A percentile compares a stretch with the other conserved stretches of the same genome.
Conservation (phyloP, 2,329 filamentous ascomycete species). For the Diplodia scrobiculata region DNA sequence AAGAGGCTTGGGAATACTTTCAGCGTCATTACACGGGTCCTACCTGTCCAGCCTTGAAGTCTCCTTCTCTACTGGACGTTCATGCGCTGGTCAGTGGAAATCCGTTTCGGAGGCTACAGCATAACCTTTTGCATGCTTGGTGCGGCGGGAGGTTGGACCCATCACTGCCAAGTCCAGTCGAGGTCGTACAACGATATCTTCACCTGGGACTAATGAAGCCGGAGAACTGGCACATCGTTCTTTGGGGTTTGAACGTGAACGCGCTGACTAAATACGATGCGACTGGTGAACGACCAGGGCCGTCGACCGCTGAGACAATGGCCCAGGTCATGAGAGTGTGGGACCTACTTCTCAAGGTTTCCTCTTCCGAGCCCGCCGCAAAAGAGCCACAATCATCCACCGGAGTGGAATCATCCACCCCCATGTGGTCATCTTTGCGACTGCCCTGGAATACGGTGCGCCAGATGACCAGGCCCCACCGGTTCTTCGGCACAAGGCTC, state of each 20-base stretch:
- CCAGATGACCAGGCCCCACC: not conserved
- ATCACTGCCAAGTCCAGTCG: conserved; percentile 34
- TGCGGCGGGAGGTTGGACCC: conserved; percentile 30
- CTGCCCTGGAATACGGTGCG: not conserved
- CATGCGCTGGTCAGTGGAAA: conserved; percentile 31
- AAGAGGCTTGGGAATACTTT: conserved; percentile 39
- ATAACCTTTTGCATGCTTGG: conserved; percentile 32
- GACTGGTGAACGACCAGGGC: not conserved
- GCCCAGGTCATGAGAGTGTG: not conserved
- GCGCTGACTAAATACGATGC: conserved; percentile 18
- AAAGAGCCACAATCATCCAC: not conserved
- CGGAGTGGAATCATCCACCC: not conserved
- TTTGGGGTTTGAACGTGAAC: conserved; percentile 37
- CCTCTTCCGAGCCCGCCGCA: not conserved
- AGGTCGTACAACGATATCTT: conserved; percentile 38
- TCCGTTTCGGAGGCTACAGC: conserved; percentile 36
- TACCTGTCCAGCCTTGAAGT: conserved; percentile 38
- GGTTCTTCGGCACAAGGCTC: not conserved
- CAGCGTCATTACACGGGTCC: conserved; percentile 36
- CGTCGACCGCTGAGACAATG: not conserved
- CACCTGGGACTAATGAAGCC: conserved; percentile 37
- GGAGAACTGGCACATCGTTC: conserved; percentile 35
- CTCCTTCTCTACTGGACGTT: conserved; percentile 35
- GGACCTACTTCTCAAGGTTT: conserved; percentile 1
- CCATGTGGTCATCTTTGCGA: conserved; percentile 15